Evolutionary conservation across 805 yeast genomes (phyloP).

Genomic region (Spathaspora girioi): DNA sequence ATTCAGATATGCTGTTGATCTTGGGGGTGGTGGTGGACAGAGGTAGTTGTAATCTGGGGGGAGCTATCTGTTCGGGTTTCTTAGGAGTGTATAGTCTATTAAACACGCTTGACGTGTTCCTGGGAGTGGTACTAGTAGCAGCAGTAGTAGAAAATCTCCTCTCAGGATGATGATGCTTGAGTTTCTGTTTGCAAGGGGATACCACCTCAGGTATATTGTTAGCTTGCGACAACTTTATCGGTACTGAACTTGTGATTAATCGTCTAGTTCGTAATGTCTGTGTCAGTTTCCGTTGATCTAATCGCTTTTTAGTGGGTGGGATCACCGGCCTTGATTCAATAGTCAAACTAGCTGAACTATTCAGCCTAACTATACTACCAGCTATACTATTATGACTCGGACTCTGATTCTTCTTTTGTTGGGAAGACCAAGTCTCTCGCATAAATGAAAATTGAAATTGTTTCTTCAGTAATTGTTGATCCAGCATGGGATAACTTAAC

Average conservation of each 20-base stretch:
- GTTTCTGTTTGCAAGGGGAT: slow-evolving; percentile 5
- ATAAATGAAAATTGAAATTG: slow-evolving; percentile 32
- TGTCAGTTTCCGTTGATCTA: slow-evolving; percentile 14
- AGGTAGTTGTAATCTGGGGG: neutral
- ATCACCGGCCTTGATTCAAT: neutral
- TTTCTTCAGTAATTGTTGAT: slow-evolving; percentile 11
- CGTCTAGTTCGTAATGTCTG: slow-evolving; percentile 12
- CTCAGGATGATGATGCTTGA: neutral
- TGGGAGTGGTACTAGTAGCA: neutral
- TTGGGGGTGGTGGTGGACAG: neutral
- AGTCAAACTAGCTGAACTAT: too few species aligned
- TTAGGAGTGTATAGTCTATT: slow-evolving; percentile 9
- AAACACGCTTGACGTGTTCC: slow-evolving; percentile 6
- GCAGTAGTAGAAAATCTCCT: neutral
- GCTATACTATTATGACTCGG: too few species aligned
- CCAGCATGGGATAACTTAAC: slow-evolving; percentile 16
- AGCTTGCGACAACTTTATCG: neutral
- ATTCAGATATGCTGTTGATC: slow-evolving; percentile 8
- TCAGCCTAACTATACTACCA: too few species aligned
- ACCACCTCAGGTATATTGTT: neutral
- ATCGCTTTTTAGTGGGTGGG: slow-evolving; percentile 13
- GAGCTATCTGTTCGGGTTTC: neutral
- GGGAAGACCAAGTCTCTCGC: slow-evolving; percentile 38
- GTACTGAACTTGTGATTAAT: slow-evolving; percentile 5
- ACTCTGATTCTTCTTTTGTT: slow-evolving; percentile 20